A percentile compares a stretch with the other conserved stretches of the same genome.
phyloP scores from a whole-genome alignment of 2,329 filamentous ascomycete species.

The Endoconidiophora polonica region DNA sequence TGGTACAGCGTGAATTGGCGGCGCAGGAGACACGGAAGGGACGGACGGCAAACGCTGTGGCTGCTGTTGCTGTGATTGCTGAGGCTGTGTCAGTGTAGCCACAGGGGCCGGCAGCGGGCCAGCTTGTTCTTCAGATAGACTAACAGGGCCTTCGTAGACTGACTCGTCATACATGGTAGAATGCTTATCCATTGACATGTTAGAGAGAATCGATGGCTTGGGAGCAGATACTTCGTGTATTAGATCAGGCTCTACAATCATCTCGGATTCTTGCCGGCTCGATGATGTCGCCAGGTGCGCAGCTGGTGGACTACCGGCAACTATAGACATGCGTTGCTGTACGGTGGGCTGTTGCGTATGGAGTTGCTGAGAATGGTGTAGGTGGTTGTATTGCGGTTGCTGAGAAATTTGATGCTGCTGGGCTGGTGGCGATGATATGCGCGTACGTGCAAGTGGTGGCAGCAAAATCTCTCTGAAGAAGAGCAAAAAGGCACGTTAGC shows the following conservation, averaged over 20 bases:
- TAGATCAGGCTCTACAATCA: slow-evolving; percentile 7
- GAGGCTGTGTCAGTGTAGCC: background rate
- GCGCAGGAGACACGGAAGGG: slow-evolving; percentile 27
- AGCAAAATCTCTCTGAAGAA: slow-evolving; percentile 31
- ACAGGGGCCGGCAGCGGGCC: background rate
- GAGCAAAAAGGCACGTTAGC: slow-evolving; percentile 6
- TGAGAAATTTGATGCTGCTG: slow-evolving; percentile 13
- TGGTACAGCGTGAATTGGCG: slow-evolving; percentile 21
- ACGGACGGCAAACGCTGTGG: slow-evolving; percentile 1
- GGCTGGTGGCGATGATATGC: slow-evolving; percentile 4
- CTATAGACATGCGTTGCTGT: no score
- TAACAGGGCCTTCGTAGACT: slow-evolving; percentile 16
- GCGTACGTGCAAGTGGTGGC: slow-evolving; percentile 25
- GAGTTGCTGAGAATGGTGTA: slow-evolving; percentile 15
- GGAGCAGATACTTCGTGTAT: slow-evolving; percentile 8
- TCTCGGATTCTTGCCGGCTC: background rate
- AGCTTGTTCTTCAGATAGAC: slow-evolving; percentile 5
- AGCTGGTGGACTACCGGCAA: slow-evolving; percentile 12
- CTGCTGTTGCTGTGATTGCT: background rate
- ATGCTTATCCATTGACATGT: slow-evolving; percentile 1
- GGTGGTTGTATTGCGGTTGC: slow-evolving; percentile 24
- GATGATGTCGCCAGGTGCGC: slow-evolving; percentile 8
- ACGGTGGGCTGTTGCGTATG: background rate
- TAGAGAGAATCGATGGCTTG: no score
- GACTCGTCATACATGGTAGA: slow-evolving; percentile 14